Evolutionary conservation across 371 early-diverging fungal genomes (phyloP).

Genomic region (Parasitella parasitica): DNA sequence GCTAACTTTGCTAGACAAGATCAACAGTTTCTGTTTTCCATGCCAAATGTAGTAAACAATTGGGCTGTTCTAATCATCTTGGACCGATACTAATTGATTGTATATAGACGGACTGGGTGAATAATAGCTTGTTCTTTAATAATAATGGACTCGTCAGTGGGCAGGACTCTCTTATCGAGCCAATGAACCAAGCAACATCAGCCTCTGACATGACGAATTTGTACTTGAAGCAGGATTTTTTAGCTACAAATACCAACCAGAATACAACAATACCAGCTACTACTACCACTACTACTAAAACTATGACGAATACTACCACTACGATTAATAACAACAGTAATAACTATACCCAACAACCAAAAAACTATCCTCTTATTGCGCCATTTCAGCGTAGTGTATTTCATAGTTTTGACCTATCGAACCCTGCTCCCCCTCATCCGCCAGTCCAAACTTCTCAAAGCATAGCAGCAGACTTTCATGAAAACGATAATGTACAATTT

Average conservation of each 20-base stretch:
- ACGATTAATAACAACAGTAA: not conserved
- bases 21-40: constrained; percentile 10
- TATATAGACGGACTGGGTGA: constrained; percentile 21
- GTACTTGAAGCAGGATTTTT: constrained; percentile 2
- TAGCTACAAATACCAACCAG: not conserved
- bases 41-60: constrained; percentile 12
- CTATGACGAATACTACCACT: not conserved
- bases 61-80: not conserved
- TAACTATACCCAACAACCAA: not conserved
- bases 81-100: not conserved
- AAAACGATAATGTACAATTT: not conserved
- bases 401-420: not conserved
- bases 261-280: not conserved
- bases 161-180: not conserved
- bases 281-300: not conserved
- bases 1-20: constrained; percentile 8
- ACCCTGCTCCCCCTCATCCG: not conserved
- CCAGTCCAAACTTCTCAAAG: not conserved
- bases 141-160: not conserved
- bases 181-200: not conserved
- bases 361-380: not conserved
- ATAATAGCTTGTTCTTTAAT: constrained; percentile 13
- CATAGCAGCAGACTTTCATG: not conserved
- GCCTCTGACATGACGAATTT: not conserved
- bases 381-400: constrained; percentile 1